phyloP scores from a whole-genome alignment of 164 flowering plant species.

The Chimonanthus praecox region DNA sequence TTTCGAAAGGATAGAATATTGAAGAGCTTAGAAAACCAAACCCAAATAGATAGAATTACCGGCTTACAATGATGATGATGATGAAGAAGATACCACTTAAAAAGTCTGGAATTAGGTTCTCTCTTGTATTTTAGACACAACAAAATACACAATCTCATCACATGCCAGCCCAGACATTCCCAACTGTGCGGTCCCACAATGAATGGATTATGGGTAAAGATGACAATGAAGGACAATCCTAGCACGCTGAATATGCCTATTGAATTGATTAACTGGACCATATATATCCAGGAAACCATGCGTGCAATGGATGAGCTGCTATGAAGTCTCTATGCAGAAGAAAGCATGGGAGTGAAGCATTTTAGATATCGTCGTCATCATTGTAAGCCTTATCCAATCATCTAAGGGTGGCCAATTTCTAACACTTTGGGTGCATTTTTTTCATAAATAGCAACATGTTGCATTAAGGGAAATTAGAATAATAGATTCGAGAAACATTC shows the following conservation, averaged over 20 bases:
- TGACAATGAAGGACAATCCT: background rate
- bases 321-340: background rate
- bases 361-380: background rate
- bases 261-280: background rate
- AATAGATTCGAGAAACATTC: background rate
- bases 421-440: background rate
- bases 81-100: no score
- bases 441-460: background rate
- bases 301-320: background rate
- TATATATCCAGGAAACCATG: background rate
- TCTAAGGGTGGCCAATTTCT: background rate
- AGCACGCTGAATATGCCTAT: background rate
- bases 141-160: background rate
- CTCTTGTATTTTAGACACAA: background rate
- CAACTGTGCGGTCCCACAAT: background rate
- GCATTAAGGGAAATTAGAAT: background rate
- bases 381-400: background rate
- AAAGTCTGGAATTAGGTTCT: background rate
- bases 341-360: background rate
- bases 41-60: no score
- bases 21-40: no score
- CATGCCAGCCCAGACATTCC: background rate
- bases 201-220: background rate
- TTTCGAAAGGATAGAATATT: no score
- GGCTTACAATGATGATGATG: no score